Percentiles rank a stretch among this genome's conserved stretches.
These are phyloP conservation scores for Cystofilobasidium capitatum DNA, from an alignment of 768 basidiomycete species.

Conservation along the genomic window DNA sequence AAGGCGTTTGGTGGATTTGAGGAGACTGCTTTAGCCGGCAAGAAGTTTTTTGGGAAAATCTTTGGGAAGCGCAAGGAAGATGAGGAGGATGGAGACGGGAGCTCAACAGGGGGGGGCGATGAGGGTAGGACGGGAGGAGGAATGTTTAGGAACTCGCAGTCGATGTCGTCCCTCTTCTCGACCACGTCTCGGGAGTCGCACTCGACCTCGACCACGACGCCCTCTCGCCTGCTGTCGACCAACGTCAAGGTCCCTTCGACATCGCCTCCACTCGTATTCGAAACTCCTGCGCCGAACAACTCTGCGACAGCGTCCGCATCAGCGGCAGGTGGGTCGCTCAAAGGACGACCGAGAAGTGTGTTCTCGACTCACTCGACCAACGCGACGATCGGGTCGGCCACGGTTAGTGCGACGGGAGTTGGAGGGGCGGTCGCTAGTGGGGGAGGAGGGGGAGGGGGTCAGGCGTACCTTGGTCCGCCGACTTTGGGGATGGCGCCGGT, in stretches of 20 bases:
- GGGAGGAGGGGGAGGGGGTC: background rate
- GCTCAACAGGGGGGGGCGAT: background rate
- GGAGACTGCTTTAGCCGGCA: background rate
- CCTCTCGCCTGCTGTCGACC: no score
- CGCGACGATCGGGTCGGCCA: no score
- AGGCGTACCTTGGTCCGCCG: conserved; percentile 15
- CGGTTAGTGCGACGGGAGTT: no score
- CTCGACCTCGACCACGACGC: no score
- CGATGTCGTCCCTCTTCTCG: background rate
- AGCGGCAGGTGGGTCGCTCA: background rate
- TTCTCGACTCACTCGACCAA: background rate
- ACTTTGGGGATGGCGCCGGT: conserved; percentile 14
- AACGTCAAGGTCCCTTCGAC: no score
- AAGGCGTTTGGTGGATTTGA: background rate
- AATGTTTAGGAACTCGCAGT: background rate
- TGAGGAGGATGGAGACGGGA: background rate
- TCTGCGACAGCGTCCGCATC: background rate
- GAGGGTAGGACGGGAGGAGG: background rate
- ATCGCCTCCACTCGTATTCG: no score
- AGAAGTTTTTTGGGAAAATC: conserved; percentile 15
- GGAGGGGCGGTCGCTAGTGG: background rate
- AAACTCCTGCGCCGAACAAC: background rate
- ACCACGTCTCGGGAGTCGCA: no score
- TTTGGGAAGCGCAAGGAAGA: background rate
- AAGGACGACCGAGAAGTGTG: background rate